Conservation (phyloP, 768 basidiomycete genomes). For the Trichaptum fuscoviolaceum region DNA sequence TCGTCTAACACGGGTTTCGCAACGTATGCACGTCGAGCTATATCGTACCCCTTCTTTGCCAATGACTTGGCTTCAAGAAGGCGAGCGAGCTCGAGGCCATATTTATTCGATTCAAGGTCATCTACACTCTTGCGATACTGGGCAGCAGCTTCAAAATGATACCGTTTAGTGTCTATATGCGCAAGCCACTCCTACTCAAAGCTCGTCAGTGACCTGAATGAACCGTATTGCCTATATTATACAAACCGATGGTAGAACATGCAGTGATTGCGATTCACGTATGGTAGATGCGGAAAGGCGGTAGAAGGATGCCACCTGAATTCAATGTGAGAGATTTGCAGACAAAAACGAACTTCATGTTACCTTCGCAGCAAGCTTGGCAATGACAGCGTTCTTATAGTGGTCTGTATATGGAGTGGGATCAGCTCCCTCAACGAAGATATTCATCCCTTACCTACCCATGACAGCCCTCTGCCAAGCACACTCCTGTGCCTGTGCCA, state of each 20-base stretch:
- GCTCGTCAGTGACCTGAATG: not conserved
- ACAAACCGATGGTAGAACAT: constrained; percentile 18
- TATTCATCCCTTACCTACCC: constrained; percentile 37
- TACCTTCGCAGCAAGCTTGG: constrained; percentile 76
- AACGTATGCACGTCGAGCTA: constrained; percentile 58
- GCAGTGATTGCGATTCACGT: constrained; percentile 12
- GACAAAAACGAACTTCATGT: not conserved
- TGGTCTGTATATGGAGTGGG: constrained; percentile 35
- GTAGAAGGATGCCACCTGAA: constrained; percentile 17
- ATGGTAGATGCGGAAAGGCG: constrained; percentile 12
- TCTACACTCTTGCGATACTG: constrained; percentile 87
- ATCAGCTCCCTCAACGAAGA: not conserved
- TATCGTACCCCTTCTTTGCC: constrained; percentile 66
- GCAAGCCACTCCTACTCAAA: constrained; percentile 63
- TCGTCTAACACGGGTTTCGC: constrained; percentile 67
- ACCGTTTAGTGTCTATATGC: constrained; percentile 76
- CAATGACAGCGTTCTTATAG: constrained; percentile 77
- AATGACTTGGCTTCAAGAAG: constrained; percentile 60
- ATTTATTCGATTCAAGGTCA: constrained; percentile 78
- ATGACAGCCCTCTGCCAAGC: constrained; percentile 91
- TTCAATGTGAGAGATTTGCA: not conserved
- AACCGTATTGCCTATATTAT: not conserved
- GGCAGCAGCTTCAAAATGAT: constrained; percentile 86
- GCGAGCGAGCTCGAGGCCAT: constrained; percentile 82
- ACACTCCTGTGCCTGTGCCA: constrained; percentile 95